These are phyloP conservation scores for Solanum chacoense DNA, from an alignment of 305 asterid genomes.

Conservation along the genomic window DNA sequence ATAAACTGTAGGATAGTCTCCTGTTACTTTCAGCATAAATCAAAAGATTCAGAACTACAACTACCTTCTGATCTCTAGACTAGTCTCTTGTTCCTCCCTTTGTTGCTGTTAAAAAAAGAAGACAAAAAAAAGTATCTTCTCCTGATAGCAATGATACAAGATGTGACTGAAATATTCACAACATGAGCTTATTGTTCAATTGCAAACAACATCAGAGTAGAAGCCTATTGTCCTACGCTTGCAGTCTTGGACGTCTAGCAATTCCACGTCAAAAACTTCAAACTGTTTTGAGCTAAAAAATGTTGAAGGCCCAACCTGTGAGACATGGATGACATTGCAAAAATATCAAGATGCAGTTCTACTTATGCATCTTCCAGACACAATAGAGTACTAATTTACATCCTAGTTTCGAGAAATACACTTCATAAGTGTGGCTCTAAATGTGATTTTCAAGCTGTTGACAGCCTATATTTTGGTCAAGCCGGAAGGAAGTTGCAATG, in stretches of 20 bases:
- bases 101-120: not conserved
- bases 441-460: not conserved
- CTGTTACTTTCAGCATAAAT: not conserved
- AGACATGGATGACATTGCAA: not conserved
- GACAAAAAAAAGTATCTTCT: not conserved
- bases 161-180: not conserved
- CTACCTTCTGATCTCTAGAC: not conserved
- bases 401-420: not conserved
- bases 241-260: slow-evolving; percentile 83
- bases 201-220: slow-evolving; percentile 85
- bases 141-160: not conserved
- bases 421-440: not conserved
- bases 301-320: slow-evolving; percentile 97
- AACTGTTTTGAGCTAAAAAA: slow-evolving; percentile 95
- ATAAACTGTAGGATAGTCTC: not conserved
- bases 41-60: not conserved
- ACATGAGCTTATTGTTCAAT: slow-evolving; percentile 14
- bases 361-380: not conserved
- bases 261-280: slow-evolving; percentile 87
- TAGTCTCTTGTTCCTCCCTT: not conserved
- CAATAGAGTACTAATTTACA: not conserved
- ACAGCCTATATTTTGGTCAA: not conserved
- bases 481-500: not conserved
- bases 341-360: not conserved
- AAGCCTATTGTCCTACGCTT: slow-evolving; percentile 82